Conservation (phyloP, 257 asterid genomes). For the Marsdenia floribunda region DNA sequence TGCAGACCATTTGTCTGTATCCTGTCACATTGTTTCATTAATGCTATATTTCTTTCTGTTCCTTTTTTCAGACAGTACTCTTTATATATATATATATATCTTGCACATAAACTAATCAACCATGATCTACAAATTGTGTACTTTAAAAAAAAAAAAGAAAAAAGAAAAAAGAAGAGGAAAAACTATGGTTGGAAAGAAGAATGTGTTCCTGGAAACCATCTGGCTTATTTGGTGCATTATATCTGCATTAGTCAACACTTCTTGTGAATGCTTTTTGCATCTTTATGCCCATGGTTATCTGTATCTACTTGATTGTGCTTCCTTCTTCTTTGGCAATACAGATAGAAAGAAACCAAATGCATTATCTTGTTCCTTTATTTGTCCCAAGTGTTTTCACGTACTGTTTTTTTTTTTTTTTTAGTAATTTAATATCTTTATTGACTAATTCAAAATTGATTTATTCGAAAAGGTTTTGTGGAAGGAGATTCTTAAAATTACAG, state of each 20-base stretch:
- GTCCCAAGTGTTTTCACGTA: not conserved
- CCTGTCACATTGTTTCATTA: slow-evolving; percentile 18
- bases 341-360: not conserved
- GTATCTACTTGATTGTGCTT: not conserved
- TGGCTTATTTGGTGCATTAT: not conserved
- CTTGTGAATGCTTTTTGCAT: slow-evolving; percentile 2
- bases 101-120: not conserved
- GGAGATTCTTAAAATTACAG: too few species aligned
- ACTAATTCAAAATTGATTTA: too few species aligned
- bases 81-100: not conserved
- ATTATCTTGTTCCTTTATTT: not conserved
- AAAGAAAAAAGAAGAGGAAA: too few species aligned
- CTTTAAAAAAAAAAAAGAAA: not conserved
- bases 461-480: too few species aligned
- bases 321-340: not conserved
- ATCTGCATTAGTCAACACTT: not conserved
- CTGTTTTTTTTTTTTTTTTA: not conserved
- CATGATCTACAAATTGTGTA: not conserved
- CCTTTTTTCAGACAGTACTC: not conserved
- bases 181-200: not conserved
- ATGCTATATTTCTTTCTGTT: slow-evolving; percentile 11
- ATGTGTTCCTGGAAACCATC: not conserved
- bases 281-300: not conserved
- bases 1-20: slow-evolving; percentile 28
- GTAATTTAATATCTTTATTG: too few species aligned